phyloP scores from a whole-genome alignment of 2,329 filamentous ascomycete species.

The Fonsecaea nubica region DNA sequence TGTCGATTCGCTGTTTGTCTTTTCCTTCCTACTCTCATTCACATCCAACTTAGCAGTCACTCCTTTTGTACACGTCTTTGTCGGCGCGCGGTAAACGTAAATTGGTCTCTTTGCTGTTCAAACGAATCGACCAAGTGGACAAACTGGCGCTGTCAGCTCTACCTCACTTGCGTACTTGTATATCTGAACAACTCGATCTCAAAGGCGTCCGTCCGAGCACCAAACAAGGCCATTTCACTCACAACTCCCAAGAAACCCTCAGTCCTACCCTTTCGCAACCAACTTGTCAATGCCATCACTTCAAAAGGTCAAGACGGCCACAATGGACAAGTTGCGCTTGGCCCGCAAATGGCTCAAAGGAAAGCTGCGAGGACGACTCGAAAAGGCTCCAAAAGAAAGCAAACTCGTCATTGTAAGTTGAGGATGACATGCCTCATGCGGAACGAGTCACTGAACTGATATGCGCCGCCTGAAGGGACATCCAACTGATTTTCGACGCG shows the following conservation, averaged over 20 bases:
- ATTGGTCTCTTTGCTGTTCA: not conserved
- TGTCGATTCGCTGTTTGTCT: not conserved
- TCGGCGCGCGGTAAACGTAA: conserved; percentile 3
- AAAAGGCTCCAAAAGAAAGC: conserved; percentile 18
- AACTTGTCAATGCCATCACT: conserved; percentile 19
- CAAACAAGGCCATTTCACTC: not conserved
- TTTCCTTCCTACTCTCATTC: conserved; percentile 2
- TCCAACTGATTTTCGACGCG: conserved; percentile 53
- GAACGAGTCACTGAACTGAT: conserved; percentile 27
- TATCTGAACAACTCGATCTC: conserved; percentile 2
- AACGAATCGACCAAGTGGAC: not conserved
- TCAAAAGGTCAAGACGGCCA: conserved; percentile 11
- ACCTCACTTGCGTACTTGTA: not conserved
- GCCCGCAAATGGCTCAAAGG: conserved; percentile 18
- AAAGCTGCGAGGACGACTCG: conserved; percentile 22
- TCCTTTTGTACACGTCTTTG: conserved; percentile 18
- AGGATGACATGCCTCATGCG: conserved; percentile 27
- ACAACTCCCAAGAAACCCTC: not conserved
- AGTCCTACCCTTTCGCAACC: not conserved
- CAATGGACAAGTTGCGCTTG: conserved; percentile 29
- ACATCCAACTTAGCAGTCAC: conserved; percentile 17
- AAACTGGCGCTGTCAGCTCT: not conserved
- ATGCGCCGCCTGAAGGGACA: conserved; percentile 44
- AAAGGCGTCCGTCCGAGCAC: conserved; percentile 1
- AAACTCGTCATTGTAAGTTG: conserved; percentile 27